Percentiles rank a stretch among this genome's conserved stretches.
phyloP scores from a whole-genome alignment of 2,329 filamentous ascomycete species.

The Cordyceps cateniannulata region DNA sequence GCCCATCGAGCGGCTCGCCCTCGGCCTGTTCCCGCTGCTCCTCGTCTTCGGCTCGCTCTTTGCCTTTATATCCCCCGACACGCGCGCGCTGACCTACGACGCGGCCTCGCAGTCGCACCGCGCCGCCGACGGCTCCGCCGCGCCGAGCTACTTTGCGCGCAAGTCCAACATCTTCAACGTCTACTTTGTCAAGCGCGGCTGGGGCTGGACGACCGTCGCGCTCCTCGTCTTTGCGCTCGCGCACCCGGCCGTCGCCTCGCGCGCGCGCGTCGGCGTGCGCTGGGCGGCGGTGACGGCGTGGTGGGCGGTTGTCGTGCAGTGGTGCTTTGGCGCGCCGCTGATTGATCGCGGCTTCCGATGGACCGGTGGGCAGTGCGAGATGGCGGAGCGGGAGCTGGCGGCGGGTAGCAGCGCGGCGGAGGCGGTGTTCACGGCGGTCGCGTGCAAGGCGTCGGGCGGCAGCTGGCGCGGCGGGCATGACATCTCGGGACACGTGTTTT shows the following conservation, averaged over 20 bases:
- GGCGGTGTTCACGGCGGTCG: constrained; percentile 63
- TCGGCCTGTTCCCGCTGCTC: constrained; percentile 68
- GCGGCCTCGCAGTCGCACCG: constrained; percentile 56
- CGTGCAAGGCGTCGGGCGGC: constrained; percentile 78
- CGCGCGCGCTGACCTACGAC: constrained; percentile 58
- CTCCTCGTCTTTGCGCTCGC: constrained; percentile 64
- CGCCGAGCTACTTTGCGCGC: constrained; percentile 84
- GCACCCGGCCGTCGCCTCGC: constrained; percentile 49
- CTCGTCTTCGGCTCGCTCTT: constrained; percentile 79
- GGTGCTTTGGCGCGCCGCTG: constrained; percentile 87
- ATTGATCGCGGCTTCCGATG: constrained; percentile 87
- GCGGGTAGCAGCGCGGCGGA: constrained; percentile 34
- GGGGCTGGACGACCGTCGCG: constrained; percentile 79
- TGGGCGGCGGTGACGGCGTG: constrained; percentile 67
- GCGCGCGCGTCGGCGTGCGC: constrained; percentile 53
- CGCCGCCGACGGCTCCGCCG: constrained; percentile 44
- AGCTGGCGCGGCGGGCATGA: constrained; percentile 92
- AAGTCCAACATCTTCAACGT: constrained; percentile 91
- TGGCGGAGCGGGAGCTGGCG: constrained; percentile 41
- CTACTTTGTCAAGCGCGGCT: constrained; percentile 91
- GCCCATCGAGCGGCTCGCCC: constrained; percentile 55
- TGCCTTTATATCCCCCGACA: constrained; percentile 67
- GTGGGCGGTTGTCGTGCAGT: constrained; percentile 89
- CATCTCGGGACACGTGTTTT: constrained; percentile 90
- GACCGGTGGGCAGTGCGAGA: constrained; percentile 78